Evolutionary conservation across 371 early-diverging fungal genomes (phyloP), one percentile per base, ranked within the genome.

Genomic region (Actinomucor elegans): DNA sequence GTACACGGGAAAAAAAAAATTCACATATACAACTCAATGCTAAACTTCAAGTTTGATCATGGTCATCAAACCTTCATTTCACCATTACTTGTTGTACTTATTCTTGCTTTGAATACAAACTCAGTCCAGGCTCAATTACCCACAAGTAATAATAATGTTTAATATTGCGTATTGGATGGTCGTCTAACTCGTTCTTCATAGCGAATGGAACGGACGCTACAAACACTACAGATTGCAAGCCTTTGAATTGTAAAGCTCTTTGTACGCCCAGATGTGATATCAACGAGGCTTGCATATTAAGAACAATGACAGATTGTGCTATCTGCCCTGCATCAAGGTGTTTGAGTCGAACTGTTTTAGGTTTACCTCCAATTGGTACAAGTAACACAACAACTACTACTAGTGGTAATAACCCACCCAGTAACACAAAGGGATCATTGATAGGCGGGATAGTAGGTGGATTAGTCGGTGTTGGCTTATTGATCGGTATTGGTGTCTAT

Each of bases 371-470:
- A 3, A 1, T 32, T 17, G 27, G 29, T 9, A 54, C 34, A 14
- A 20, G 29, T 12, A n/a, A 1, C 47, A 6, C 15, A 32, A n/a
- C 10, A 4, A 4, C 20, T 10, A 4, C 48, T 7, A 35, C 24
- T 11, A 12, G 15, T 23, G 26, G 24, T 26, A 34, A 33, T 31
- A 18, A 14, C 33, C 48, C 67, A 4, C n/a, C 46, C 6, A 61
- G 59, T 44, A 59, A 58, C 10, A 21, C 42, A 1, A n/a, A n/a
- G n/a, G 68, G 66, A 3, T 57, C 60, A 2, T 27, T 75, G 8
- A 54, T 75, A 4, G 76, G 76, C 26, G 72, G 76, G 23, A 55
- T 75, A 26, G 51, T 75, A 2, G 76, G 74, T n/a, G 74, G 60
- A 18, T 26, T 65, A 24, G 23, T 60, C 15, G 61, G 66, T 26